Percentiles rank a stretch among this genome's conserved stretches.
phyloP scores from a whole-genome alignment of 1,284 basidiomycete genomes.

The Sanguinoderma infundibulare region DNA sequence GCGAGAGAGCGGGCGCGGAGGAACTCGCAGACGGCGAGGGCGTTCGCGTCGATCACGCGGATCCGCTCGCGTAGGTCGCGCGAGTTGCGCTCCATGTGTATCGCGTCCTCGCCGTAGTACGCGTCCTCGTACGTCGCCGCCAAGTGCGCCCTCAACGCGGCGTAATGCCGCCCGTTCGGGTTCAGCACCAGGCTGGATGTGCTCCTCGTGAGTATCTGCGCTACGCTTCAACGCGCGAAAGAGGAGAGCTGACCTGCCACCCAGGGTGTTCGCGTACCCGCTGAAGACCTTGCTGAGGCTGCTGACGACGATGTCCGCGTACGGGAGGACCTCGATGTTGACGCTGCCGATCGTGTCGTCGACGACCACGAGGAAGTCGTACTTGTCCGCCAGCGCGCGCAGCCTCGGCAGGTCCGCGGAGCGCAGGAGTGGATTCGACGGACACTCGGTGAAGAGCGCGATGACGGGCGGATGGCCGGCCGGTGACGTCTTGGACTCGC shows the following conservation, averaged over 20 bases:
- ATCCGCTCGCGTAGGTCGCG: slow-evolving; percentile 88
- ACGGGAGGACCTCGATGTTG: slow-evolving; percentile 92
- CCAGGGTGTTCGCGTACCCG: slow-evolving; percentile 97
- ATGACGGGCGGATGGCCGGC: slow-evolving; percentile 60
- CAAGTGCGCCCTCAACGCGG: slow-evolving; percentile 64
- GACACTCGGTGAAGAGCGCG: slow-evolving; percentile 87
- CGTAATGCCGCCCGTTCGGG: slow-evolving; percentile 75
- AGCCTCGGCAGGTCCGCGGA: slow-evolving; percentile 84
- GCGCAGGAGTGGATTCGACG: slow-evolving; percentile 92
- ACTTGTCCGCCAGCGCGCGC: slow-evolving; percentile 83
- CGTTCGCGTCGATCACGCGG: slow-evolving; percentile 80
- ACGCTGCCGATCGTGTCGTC: slow-evolving; percentile 98
- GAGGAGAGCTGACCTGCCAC: slow-evolving; percentile 71
- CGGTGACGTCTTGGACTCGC: slow-evolving; percentile 47
- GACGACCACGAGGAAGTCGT: slow-evolving; percentile 88
- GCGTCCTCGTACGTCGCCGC: slow-evolving; percentile 79
- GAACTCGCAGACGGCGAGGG: slow-evolving; percentile 82
- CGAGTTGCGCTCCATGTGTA: slow-evolving; percentile 98
- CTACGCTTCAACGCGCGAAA: slow-evolving; percentile 1
- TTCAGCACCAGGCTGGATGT: slow-evolving; percentile 82
- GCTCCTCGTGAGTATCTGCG: slow-evolving; percentile 2
- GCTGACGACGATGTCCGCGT: slow-evolving; percentile 92
- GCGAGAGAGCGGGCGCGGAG: slow-evolving; percentile 66
- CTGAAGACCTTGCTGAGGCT: slow-evolving; percentile 96
- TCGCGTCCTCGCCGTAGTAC: slow-evolving; percentile 92